Conservation (phyloP, 2,329 filamentous ascomycete species). For the Stagonosporopsis cucurbitacearum region DNA sequence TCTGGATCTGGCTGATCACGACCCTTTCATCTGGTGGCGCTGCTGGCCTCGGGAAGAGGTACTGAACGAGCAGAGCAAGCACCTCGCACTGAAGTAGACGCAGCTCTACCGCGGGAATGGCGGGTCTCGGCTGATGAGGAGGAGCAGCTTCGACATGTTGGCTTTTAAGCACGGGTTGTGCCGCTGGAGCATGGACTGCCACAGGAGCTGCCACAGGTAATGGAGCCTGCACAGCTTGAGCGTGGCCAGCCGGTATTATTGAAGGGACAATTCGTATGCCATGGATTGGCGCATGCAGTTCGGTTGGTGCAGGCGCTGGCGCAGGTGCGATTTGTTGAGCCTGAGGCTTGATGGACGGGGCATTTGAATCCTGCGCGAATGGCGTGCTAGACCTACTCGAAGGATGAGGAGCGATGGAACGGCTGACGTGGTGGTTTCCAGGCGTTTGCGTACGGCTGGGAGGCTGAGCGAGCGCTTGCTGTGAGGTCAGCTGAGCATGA, state of each 20-base stretch:
- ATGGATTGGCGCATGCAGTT: conserved; percentile 16
- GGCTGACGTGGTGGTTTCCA: conserved; percentile 24
- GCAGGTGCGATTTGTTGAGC: conserved; percentile 22
- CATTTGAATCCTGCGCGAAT: conserved; percentile 30
- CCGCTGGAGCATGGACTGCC: conserved; percentile 2
- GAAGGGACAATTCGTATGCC: conserved; percentile 27
- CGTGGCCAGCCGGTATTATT: conserved; percentile 10
- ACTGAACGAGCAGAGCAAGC: conserved; percentile 40
- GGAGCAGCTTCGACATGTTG: conserved; percentile 27
- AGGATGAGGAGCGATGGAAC: conserved; percentile 35
- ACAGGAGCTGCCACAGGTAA: conserved; percentile 12
- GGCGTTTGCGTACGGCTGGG: conserved; percentile 37
- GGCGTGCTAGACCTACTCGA: conserved; percentile 40
- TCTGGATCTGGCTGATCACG: conserved; percentile 36
- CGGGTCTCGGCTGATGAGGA: conserved; percentile 14
- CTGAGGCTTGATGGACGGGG: conserved; percentile 23
- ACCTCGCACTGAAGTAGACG: conserved; percentile 43
- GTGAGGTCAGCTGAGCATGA: conserved; percentile 23
- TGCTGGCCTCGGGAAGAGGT: conserved; percentile 35
- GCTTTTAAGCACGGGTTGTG: conserved; percentile 35
- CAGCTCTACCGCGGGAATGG: conserved; percentile 23
- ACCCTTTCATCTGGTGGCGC: conserved; percentile 33
- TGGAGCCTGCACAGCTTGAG: conserved; percentile 17
- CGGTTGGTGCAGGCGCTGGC: conserved; percentile 21
- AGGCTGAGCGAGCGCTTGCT: conserved; percentile 26